These are phyloP conservation scores for Haematococcus lacustris DNA, from an alignment of 139 green algal genomes.

Conservation along the genomic window DNA sequence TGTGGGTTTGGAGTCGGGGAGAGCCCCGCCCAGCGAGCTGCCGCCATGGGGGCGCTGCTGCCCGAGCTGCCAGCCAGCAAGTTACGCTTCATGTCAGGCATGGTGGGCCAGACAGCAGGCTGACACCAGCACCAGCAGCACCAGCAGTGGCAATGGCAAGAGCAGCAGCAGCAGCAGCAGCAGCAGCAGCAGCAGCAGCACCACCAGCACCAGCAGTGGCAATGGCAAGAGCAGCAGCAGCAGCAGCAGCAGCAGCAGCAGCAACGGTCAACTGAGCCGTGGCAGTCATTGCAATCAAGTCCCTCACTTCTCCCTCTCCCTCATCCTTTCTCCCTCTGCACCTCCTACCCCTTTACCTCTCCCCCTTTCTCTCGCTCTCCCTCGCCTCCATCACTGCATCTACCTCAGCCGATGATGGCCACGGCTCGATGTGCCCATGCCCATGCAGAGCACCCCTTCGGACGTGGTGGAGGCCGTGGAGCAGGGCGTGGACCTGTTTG, in stretches of 20 bases:
- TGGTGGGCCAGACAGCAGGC: conserved; percentile 13
- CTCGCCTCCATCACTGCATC: background rate
- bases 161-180: background rate
- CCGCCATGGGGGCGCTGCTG: conserved; percentile 32
- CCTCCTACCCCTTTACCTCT: background rate
- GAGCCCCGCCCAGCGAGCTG: conserved; percentile 14
- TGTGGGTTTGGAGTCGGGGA: conserved; percentile 66
- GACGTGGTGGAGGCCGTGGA: conserved; percentile 56
- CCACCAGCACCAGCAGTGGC: background rate
- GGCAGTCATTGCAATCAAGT: background rate
- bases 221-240: too few relatives aligned
- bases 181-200: background rate
- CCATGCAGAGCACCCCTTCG: conserved; percentile 19
- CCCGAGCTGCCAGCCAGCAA: conserved; percentile 31
- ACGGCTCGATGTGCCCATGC: background rate
- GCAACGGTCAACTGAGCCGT: background rate
- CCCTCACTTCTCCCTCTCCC: background rate
- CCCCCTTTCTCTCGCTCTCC: background rate
- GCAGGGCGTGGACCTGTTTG: conserved; percentile 51
- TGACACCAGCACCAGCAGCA: background rate
- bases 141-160: background rate
- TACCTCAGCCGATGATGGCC: background rate
- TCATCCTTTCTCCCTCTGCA: background rate
- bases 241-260: background rate
- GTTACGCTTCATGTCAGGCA: conserved; percentile 27